Evolutionary conservation across 2,329 filamentous ascomycete genomes (phyloP).

Genomic region (Scedosporium apiospermum): DNA sequence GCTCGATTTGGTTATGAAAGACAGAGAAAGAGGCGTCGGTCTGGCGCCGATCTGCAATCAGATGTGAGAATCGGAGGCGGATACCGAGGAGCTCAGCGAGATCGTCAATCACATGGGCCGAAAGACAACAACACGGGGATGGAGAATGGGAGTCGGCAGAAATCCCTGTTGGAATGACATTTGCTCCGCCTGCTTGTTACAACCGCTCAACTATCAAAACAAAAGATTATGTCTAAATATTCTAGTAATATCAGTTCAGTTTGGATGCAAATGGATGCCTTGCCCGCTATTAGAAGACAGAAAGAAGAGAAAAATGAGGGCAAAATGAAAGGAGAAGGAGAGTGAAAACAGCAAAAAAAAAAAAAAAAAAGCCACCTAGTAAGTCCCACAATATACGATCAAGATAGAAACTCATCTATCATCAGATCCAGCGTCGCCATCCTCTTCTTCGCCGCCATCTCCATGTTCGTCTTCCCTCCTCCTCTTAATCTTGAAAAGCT

Average conservation of each 20-base stretch:
- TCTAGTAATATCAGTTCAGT: neutral
- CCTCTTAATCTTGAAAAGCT: slow-evolving; percentile 26
- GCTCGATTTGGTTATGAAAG: too few species aligned
- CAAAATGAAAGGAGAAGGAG: neutral
- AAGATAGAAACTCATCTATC: neutral
- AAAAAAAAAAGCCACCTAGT: neutral
- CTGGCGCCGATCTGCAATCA: too few species aligned
- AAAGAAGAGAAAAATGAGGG: neutral
- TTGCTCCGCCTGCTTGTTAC: neutral
- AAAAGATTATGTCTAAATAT: neutral
- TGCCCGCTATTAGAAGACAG: neutral
- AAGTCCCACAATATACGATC: too few species aligned
- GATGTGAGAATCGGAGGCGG: too few species aligned
- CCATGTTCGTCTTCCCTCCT: slow-evolving; percentile 18
- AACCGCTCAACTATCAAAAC: neutral
- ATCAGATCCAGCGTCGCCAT: neutral
- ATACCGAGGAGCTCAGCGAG: too few species aligned
- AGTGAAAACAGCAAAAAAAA: slow-evolving; percentile 5
- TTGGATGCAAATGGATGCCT: neutral
- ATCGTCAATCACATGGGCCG: too few species aligned
- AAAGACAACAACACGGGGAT: neutral
- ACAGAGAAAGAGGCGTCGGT: too few species aligned
- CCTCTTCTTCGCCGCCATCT: slow-evolving; percentile 4
- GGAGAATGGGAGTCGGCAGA: neutral
- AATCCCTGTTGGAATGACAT: too few species aligned